These are phyloP conservation scores for Vigna unguiculata DNA, from an alignment of 306 rosid genomes.

Conservation along the genomic window DNA sequence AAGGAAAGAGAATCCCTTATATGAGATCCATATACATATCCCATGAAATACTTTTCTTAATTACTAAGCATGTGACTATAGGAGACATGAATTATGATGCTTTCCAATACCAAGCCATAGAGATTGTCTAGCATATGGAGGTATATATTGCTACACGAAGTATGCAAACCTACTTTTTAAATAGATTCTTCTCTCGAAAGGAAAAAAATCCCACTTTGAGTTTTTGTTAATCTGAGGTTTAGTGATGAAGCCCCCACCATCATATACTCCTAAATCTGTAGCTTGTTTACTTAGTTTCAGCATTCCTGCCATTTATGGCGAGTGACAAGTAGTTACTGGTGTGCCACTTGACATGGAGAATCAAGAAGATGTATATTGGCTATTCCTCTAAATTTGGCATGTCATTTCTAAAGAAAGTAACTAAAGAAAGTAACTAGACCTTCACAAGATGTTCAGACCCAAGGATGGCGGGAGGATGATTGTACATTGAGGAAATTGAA, in stretches of 20 bases:
- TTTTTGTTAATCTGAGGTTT: not conserved
- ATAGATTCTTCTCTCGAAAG: not conserved
- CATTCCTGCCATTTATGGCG: not conserved
- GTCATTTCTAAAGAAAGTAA: not conserved
- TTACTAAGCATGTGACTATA: not conserved
- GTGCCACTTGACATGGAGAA: not conserved
- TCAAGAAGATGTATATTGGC: not conserved
- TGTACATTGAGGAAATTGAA: not conserved
- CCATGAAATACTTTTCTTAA: not conserved
- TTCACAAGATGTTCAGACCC: not conserved
- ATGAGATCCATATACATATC: not conserved
- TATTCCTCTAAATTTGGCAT: conserved; percentile 1
- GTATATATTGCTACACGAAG: not conserved
- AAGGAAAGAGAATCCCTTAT: not conserved
- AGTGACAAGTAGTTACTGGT: not conserved
- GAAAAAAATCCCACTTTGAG: not conserved
- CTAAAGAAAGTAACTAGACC: not conserved
- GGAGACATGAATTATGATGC: not conserved
- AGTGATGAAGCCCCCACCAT: conserved; percentile 4
- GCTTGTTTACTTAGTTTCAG: not conserved
- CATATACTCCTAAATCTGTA: not conserved
- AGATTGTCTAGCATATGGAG: not conserved
- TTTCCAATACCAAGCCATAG: not conserved
- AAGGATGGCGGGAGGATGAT: not conserved
- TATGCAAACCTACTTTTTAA: conserved; percentile 3